Conservation (phyloP, 2,329 filamentous ascomycete genomes). For the Epichloe uncinata region DNA sequence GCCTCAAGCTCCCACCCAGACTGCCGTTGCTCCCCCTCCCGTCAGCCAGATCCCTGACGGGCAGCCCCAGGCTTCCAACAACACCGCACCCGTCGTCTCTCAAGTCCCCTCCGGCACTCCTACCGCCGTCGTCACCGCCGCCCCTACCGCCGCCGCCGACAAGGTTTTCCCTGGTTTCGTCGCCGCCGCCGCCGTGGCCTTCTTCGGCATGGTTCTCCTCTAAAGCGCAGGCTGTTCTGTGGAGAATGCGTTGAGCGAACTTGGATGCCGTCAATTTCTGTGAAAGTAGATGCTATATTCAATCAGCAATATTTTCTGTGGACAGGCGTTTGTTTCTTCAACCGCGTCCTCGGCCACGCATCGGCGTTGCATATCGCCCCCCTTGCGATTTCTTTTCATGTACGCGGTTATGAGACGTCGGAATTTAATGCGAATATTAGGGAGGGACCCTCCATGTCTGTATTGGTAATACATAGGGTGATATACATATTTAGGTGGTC, state of each 20-base stretch:
- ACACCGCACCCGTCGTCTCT: constrained; percentile 8
- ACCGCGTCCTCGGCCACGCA: background rate
- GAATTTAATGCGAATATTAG: background rate
- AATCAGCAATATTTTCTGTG: background rate
- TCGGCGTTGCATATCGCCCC: background rate
- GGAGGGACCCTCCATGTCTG: background rate
- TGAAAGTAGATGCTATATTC: background rate
- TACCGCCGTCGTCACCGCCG: background rate
- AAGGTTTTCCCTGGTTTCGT: constrained; percentile 6
- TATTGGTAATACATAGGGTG: constrained; percentile 2
- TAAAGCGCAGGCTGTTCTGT: constrained; percentile 1
- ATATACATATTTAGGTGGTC: constrained; percentile 1
- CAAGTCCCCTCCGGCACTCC: constrained; percentile 8
- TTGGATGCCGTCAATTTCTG: background rate
- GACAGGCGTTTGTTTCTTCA: too few relatives aligned
- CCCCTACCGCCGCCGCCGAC: constrained; percentile 4
- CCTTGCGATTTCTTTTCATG: background rate
- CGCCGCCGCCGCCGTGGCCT: constrained; percentile 6
- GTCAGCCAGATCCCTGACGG: constrained; percentile 20
- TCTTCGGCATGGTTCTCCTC: constrained; percentile 9
- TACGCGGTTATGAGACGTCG: background rate
- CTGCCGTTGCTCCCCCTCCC: constrained; percentile 12
- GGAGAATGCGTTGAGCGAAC: background rate
- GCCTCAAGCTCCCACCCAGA: constrained; percentile 33
- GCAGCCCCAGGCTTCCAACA: constrained; percentile 16